phyloP scores from a whole-genome alignment of 805 yeast genomes.

The Kazachstania martiniae region DNA sequence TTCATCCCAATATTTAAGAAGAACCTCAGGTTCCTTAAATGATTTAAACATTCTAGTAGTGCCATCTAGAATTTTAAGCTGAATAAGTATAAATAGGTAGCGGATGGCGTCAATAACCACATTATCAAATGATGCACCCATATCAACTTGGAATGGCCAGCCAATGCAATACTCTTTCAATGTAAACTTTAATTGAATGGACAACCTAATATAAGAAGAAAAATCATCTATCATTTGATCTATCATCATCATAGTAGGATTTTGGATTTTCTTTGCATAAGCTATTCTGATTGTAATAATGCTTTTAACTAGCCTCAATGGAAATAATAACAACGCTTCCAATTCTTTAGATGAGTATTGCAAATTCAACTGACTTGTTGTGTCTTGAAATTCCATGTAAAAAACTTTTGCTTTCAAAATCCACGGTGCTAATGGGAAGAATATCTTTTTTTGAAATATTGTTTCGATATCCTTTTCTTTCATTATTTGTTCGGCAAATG shows the following conservation, averaged over 20 bases:
- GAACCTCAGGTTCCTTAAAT: slow-evolving; percentile 83
- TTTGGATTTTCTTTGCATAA: slow-evolving; percentile 67
- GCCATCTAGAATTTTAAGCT: slow-evolving; percentile 70
- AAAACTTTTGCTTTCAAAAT: slow-evolving; percentile 71
- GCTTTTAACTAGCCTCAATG: slow-evolving; percentile 69
- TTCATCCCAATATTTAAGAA: slow-evolving; percentile 73
- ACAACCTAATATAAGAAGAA: slow-evolving; percentile 62
- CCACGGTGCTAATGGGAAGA: slow-evolving; percentile 68
- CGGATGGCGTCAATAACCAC: slow-evolving; percentile 64
- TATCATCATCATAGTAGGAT: slow-evolving; percentile 91
- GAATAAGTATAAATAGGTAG: slow-evolving; percentile 61
- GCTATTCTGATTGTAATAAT: slow-evolving; percentile 61
- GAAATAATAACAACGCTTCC: slow-evolving; percentile 59
- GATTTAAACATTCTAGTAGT: slow-evolving; percentile 66
- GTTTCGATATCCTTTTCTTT: slow-evolving; percentile 70
- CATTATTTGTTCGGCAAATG: slow-evolving; percentile 77
- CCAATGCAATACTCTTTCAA: slow-evolving; percentile 47
- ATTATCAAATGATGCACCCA: slow-evolving; percentile 54
- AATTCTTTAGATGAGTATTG: slow-evolving; percentile 64
- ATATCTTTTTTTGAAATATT: slow-evolving; percentile 59
- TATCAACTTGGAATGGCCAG: slow-evolving; percentile 60
- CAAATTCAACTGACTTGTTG: slow-evolving; percentile 56
- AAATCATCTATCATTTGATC: slow-evolving; percentile 89
- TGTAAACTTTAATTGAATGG: slow-evolving; percentile 63
- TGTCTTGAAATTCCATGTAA: slow-evolving; percentile 46